Evolutionary conservation across 768 basidiomycete species (phyloP).

Genomic region (Boletus rex-veris): DNA sequence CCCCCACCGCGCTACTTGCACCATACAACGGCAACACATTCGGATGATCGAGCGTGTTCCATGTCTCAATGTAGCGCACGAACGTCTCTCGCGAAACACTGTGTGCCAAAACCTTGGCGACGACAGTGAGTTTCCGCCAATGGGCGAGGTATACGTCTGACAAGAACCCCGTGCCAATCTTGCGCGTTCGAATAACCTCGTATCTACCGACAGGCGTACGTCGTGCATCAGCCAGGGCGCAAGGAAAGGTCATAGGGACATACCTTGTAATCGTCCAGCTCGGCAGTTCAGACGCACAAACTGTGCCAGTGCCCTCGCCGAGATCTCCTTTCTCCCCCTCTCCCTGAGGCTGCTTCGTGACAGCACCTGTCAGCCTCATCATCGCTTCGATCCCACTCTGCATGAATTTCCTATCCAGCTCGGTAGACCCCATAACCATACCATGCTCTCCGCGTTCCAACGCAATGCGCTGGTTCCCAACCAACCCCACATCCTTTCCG

Average conservation of each 20-base stretch:
- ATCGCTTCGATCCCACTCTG: slow-evolving; percentile 72
- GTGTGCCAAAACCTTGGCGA: slow-evolving; percentile 68
- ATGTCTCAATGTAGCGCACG: slow-evolving; percentile 64
- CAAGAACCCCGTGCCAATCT: slow-evolving; percentile 73
- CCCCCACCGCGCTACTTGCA: slow-evolving; percentile 66
- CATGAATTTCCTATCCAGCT: slow-evolving; percentile 59
- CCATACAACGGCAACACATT: slow-evolving; percentile 75
- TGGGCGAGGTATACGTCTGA: slow-evolving; percentile 74
- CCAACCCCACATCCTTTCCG: neutral
- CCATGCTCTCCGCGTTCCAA: neutral
- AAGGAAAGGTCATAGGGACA: neutral
- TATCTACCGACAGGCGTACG: slow-evolving; percentile 38
- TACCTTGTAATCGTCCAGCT: slow-evolving; percentile 76
- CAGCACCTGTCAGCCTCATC: slow-evolving; percentile 49
- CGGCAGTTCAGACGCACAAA: slow-evolving; percentile 40
- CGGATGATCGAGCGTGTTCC: slow-evolving; percentile 65
- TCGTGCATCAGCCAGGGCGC: neutral
- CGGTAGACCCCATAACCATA: neutral
- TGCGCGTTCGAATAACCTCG: slow-evolving; percentile 68
- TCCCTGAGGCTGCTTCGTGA: neutral
- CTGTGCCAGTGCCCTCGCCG: neutral
- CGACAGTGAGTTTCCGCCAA: slow-evolving; percentile 65
- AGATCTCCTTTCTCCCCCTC: neutral
- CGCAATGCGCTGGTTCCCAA: neutral
- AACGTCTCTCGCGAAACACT: slow-evolving; percentile 63